Evolutionary conservation across 805 yeast genomes (phyloP), one percentile per base, ranked within the genome.

Genomic region (Wickerhamiella brachini): DNA sequence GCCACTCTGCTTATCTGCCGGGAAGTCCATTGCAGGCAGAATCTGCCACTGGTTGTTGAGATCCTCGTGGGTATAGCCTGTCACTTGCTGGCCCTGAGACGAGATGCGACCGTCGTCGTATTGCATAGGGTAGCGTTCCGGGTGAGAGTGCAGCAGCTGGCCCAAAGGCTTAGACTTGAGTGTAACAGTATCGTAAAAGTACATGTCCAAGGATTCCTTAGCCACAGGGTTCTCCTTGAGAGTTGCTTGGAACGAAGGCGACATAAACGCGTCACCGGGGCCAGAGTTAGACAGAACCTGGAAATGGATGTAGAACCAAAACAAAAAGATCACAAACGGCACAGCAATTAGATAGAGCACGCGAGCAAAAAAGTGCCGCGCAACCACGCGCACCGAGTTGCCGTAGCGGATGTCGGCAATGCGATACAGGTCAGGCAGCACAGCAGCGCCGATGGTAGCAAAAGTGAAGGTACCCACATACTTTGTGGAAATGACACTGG

Each of bases 91-190:
- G 68, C 93, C 97, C 55, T 77, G 75, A 1, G 96, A 85, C 3
- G 97, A 97, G 48, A 93, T 74, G 70, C 98, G 81, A 9, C 97
- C 97, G 65, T 93, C 97, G 48, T 85, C 95, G 65, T 93, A 93
- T 65, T 96, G 81, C 56, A 80, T 87, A 15, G 98, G 98, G 64
- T 81, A 93, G 12, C 75, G 66, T 64, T 85, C 95, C 17, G 74
- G 71, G 64, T 93, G 98, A 0, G 97, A 90, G 65, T 93, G 98
- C 55, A 93, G 69, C 56, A 86, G 73, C 15, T 85, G 83, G 34
- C 82, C 77, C 48, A 80, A 70, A 2, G 87, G 88, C 58, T 81
- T 85, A 23, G 81, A 79, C 61, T 85, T 74, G 48, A 85, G 57
- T 1, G 90, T 81, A 13, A 83, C 72, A 45, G 68, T 62, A 2